Evolutionary conservation across 163 green algal species (phyloP).

Genomic region (Smithsoniella earleae): DNA sequence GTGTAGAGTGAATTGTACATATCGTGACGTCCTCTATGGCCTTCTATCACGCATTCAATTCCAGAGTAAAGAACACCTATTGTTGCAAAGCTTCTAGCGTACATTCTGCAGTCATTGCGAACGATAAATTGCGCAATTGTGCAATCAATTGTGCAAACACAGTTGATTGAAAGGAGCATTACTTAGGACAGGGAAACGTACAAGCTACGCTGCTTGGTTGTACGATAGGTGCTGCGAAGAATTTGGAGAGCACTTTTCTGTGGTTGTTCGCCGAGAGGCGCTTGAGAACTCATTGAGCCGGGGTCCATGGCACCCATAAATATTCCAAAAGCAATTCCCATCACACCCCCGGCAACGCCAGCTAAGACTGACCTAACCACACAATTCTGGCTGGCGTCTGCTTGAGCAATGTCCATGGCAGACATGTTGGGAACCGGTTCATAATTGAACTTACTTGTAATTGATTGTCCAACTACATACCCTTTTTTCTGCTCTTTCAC

Average conservation of each 20-base stretch:
- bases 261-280: background rate
- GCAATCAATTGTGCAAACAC: no score
- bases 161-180: background rate
- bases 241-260: background rate
- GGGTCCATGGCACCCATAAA: conserved; percentile 86
- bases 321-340: conserved; percentile 84
- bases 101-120: conserved; percentile 54
- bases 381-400: conserved; percentile 95
- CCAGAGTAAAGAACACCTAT: conserved; percentile 87
- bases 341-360: conserved; percentile 62
- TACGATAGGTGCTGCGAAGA: background rate
- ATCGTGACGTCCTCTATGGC: conserved; percentile 82
- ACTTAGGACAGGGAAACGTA: background rate
- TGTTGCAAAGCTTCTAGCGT: conserved; percentile 87
- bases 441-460: conserved; percentile 22
- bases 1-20: conserved; percentile 79
- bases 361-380: conserved; percentile 68
- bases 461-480: conserved; percentile 17
- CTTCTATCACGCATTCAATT: conserved; percentile 92
- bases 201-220: background rate
- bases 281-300: background rate
- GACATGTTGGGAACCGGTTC: background rate
- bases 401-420: conserved; percentile 51
- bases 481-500: background rate
- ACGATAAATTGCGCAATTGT: background rate